Base-by-base conservation (phyloP, 805 yeast genomes). In the Hanseniaspora taiwanica region DNA sequence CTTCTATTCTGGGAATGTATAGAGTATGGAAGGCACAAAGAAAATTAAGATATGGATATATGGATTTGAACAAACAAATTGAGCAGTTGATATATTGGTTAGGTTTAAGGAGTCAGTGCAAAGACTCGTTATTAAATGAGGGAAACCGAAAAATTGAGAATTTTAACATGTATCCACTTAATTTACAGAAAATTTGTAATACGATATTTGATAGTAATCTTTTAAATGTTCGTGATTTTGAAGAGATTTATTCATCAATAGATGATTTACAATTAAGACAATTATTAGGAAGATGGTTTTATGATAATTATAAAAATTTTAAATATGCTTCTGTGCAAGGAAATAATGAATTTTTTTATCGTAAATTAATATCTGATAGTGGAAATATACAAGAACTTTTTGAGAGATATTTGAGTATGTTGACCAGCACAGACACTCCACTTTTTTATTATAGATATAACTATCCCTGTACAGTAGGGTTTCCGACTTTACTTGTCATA, bases 211-310 rank as follows among this genome's bases (percentile, higher is more conserved):
- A 42, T 2, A 52, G 45, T 37, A 48, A 51, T 3, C 44, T 57
- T 46, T 42, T 42, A 10, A 48, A 46, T 6, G 16, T 55, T 6
- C 36, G 44, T 3, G 59, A 56, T 40, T 56, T 57, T 35, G 43
- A 44, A 25, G 18, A 39, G 2, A 42, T 53, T 34, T 57, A 57
- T 44, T 35, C 49, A 13, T 38, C 45, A 7, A 42, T 46, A 3
- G 16, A 37, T 8, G 40, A 44, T 4, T 21, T 25, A 2, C 47
- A 46, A 18, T 36, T 51, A 18, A 48, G 46, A 34, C 45, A 46
- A 18, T 40, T 58, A 12, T 29, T 55, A 20, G 45, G 55, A 21
- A 38, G 51, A 19, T 58, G 62, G 62, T 43, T 51, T 21, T 52
- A 46, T 34, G 60, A 58, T 42, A 44, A 58, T 41, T 40, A 47